Evolutionary conservation across 1,284 basidiomycete genomes (phyloP), one percentile per base, ranked within the genome.

Genomic region (Ceratobasidium theobromae): DNA sequence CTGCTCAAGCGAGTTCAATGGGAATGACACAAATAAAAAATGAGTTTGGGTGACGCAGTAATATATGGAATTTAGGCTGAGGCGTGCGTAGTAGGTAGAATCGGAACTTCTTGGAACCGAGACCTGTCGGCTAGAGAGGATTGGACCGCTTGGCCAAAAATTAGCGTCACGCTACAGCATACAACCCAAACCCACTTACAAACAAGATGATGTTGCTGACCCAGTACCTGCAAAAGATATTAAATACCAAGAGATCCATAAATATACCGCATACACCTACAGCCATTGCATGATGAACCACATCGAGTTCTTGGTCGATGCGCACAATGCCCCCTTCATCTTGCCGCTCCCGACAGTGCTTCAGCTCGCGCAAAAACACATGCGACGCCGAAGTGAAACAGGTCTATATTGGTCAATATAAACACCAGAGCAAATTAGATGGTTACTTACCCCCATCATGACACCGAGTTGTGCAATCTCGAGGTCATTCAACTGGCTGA

Each of bases 381-480:
- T 64, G 38, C 14, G 27, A 4, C 5, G 49, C 49, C 49, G 49
- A 52, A 32, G 21, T 53, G n/a, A 64, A 64, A 30, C 60, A 64
- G 18, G 52, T 33, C 60, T 64, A 30, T 21, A 16, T 30, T 8
- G 6, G 9, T 57, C 27, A 57, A 30, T 32, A 45, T 4, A 25
- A 28, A 9, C 2, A 21, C 21, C 12, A 48, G 5, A 21, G 3
- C 21, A 11, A 48, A 6, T 6, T 8, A 6, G 27, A 2, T 48
- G 21, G 11, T 28, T 1, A 49, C 55, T 32, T 28, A 64, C 60
- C 35, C 48, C 60, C 18, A 52, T 27, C 48, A 64, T 51, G 23
- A 64, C 49, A 21, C 60, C 60, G 35, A 53, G 12, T 32, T 52
- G 60, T 16, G 23, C 9, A 33, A 64, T 53, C 27, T 64, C 60